Evolutionary conservation across 768 basidiomycete species (phyloP).

Genomic region (Saitozyma podzolica): DNA sequence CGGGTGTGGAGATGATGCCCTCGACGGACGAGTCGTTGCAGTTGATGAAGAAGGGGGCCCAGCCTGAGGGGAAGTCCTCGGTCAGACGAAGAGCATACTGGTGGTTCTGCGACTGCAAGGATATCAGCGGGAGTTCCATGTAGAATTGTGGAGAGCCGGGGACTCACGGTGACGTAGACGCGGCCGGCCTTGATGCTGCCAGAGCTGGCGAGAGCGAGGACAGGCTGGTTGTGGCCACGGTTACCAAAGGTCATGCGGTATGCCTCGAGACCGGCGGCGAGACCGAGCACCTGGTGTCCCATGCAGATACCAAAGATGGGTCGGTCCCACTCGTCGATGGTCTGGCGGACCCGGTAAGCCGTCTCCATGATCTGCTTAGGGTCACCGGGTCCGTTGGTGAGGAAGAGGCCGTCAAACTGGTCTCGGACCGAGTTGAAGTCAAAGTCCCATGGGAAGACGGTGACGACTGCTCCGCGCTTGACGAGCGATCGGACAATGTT

Average conservation of each 20-base stretch:
- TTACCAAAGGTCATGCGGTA: conserved; percentile 99
- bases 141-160: background rate
- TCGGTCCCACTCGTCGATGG: conserved; percentile 82
- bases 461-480: conserved; percentile 84
- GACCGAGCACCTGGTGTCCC: conserved; percentile 97
- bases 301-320: conserved; percentile 99
- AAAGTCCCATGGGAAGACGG: conserved; percentile 95
- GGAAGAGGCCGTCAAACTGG: conserved; percentile 89
- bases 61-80: conserved; percentile 93
- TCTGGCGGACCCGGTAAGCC: conserved; percentile 73
- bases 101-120: conserved; percentile 66
- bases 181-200: conserved; percentile 93
- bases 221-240: conserved; percentile 98
- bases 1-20: conserved; percentile 90
- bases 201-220: conserved; percentile 86
- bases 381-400: conserved; percentile 96
- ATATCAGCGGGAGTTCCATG: conserved; percentile 5
- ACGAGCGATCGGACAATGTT: conserved; percentile 93
- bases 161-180: conserved; percentile 76
- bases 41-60: conserved; percentile 99
- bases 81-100: conserved; percentile 94
- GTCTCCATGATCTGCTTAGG: conserved; percentile 86
- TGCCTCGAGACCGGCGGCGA: conserved; percentile 93
- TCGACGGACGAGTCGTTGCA: conserved; percentile 99
- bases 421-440: conserved; percentile 92